Base-by-base conservation (phyloP, 495 filamentous ascomycete genomes). In the Trichoderma orchidacearum region DNA sequence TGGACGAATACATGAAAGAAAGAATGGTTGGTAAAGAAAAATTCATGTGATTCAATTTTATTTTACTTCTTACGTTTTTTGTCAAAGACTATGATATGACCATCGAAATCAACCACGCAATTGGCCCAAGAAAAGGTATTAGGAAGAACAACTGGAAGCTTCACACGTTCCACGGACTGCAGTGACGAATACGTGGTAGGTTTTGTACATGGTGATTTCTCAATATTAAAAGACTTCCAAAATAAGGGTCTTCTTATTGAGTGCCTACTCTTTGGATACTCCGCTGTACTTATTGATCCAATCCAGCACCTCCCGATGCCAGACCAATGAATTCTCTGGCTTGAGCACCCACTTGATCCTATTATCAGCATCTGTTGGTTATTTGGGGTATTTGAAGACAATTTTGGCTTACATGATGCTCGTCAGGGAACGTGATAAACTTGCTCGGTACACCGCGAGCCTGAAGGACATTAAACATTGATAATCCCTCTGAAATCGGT, bases 391-490 rank as follows among this genome's bases (percentile, higher is more conserved):
- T 13, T 15, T 18, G 51, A 11, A 29, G 2, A 31, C 30, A 9
- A 3, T 48, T 11, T 17, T 48, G 5, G 66, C 76, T 72, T 66
- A 79, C 77, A 58, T 84, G 81, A 57, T 82, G 83, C 66, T 84
- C 81, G 66, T 96, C 90, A 0, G 90, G 89, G 66, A 96, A 97
- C 5, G 83, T 87, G 60, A 97, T 66, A 64, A 89, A 75, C 65
- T 76, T 78, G 64, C 86, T 92, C 23, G 85, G 83, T 1, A 89
- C 74, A 13, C 80, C 81, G 58, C 77, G 74, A 5, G 76, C 80
- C 72, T 97, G 92, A 41, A 97, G 72, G 15, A 91, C 83, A 60
- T 96, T 93, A 68, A 97, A 96, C 15, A 87, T 84, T 1, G 90
- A 81, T 28, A 96, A 70, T 0, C 91, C 92, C 65, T 96, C 91